phyloP scores from a whole-genome alignment of 2,329 filamentous ascomycete genomes.

The Amauroascus niger region DNA sequence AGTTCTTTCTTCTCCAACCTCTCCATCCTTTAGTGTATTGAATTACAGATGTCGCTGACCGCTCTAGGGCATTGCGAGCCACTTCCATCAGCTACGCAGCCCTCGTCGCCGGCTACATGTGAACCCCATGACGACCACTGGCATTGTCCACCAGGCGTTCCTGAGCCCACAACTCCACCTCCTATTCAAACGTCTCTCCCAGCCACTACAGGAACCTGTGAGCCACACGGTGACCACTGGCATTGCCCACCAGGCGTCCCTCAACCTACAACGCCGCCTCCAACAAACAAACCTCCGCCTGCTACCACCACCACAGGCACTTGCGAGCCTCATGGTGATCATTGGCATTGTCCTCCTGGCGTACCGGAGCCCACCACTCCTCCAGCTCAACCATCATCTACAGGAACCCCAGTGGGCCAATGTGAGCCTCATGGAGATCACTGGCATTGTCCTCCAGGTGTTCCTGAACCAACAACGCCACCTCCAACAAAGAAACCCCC shows the following conservation, averaged over 20 bases:
- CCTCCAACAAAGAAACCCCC: not conserved
- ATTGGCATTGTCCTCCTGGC: not conserved
- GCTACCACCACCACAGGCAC: not conserved
- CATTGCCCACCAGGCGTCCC: not conserved
- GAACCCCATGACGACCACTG: conserved; percentile 2
- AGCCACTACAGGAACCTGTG: not conserved
- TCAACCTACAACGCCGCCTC: not conserved
- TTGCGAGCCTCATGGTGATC: conserved; percentile 1
- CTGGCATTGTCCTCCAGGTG: conserved; percentile 7
- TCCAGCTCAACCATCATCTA: too few relatives aligned
- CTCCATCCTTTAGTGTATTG: not conserved
- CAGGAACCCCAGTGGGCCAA: not conserved
- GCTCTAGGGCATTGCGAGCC: not conserved
- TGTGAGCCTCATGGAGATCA: conserved; percentile 7
- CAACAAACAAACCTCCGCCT: not conserved
- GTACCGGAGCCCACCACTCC: not conserved
- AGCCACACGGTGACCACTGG: conserved; percentile 2
- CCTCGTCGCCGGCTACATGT: not conserved
- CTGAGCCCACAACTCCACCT: conserved; percentile 2
- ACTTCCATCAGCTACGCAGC: not conserved
- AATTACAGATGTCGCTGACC: not conserved
- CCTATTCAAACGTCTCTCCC: not conserved
- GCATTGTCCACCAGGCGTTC: conserved; percentile 3
- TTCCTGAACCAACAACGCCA: not conserved
- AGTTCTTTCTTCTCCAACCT: not conserved